Evolutionary conservation across 2,329 filamentous ascomycete genomes (phyloP).

Genomic region (Metarhizium guizhouense): DNA sequence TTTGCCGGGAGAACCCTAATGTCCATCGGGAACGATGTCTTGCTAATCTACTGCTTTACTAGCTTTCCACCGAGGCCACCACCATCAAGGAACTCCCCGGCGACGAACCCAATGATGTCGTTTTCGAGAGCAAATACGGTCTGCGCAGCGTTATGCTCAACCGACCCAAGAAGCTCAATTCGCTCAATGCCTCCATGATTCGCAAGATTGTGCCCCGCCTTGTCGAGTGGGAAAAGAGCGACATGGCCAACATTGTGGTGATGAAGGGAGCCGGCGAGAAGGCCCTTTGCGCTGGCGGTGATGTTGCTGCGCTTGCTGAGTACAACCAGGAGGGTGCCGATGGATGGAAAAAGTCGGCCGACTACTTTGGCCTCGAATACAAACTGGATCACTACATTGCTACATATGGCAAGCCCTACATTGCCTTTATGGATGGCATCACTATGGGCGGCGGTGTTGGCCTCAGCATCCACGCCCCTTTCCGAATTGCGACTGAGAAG

Average conservation of each 20-base stretch:
- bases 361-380: constrained; percentile 95
- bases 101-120: constrained; percentile 81
- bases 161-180: constrained; percentile 83
- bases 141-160: constrained; percentile 91
- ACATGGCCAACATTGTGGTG: constrained; percentile 85
- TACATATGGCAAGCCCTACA: constrained; percentile 85
- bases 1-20: constrained; percentile 1
- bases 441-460: constrained; percentile 98
- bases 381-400: constrained; percentile 91
- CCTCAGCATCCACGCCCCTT: constrained; percentile 86
- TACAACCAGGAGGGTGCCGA: constrained; percentile 59
- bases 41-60: background rate
- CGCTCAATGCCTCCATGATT: constrained; percentile 89
- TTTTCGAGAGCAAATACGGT: constrained; percentile 84
- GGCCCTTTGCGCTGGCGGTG: constrained; percentile 89
- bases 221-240: constrained; percentile 89
- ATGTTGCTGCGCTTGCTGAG: constrained; percentile 70
- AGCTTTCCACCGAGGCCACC: constrained; percentile 27
- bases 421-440: constrained; percentile 94
- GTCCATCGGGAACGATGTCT: constrained; percentile 3
- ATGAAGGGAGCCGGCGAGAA: constrained; percentile 81
- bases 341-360: constrained; percentile 65
- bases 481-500: constrained; percentile 91
- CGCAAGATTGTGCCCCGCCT: constrained; percentile 86
- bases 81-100: constrained; percentile 47